Evolutionary conservation across 1,284 basidiomycete genomes (phyloP), one percentile per base, ranked within the genome.

Genomic region (Baeospora myosura): DNA sequence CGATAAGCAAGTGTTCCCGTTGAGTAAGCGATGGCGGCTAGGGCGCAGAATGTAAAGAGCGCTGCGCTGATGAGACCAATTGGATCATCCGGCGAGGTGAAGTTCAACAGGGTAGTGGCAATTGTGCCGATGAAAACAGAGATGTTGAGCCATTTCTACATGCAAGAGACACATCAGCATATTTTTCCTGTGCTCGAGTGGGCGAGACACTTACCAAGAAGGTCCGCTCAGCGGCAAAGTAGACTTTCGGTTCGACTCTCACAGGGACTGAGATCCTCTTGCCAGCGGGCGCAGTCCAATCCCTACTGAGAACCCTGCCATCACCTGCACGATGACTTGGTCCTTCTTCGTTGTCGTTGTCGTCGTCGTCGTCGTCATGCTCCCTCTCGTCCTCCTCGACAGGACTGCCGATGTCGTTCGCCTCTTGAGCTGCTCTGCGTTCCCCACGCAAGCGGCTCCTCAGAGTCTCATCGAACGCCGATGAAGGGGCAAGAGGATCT

Each of bases 151-250:
- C 95, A 98, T 82, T 85, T 89, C 83, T 93, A 54, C 25, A 18
- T 16, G 47, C 18, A 14, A 38, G 33, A 42, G 35, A 25, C 28
- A 40, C 22, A 44, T 45, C 24, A 46, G 49, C 30, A 47, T 31
- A 23, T 37, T n/a, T 17, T 31, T 12, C 11, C 16, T 20, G n/a
- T 44, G n/a, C n/a, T n/a, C n/a, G n/a, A n/a, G 42, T n/a, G 21
- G 36, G 52, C 45, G 38, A 18, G 41, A 44, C 10, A 63, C 79
- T 58, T 56, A 85, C 86, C 60, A 89, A 58, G 69, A 88, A 90
- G n/a, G 91, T 94, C 45, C 92, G 73, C 62, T 97, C 95, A 35
- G 89, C 88, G 2, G 95, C 95, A 61, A 98, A 98, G 59, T 96
- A 96, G 5, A 96, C 93, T 66, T 98, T 98, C 26, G 95, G 95